phyloP scores from a whole-genome alignment of 2,329 filamentous ascomycete species.

The Ophiostoma populinum region DNA sequence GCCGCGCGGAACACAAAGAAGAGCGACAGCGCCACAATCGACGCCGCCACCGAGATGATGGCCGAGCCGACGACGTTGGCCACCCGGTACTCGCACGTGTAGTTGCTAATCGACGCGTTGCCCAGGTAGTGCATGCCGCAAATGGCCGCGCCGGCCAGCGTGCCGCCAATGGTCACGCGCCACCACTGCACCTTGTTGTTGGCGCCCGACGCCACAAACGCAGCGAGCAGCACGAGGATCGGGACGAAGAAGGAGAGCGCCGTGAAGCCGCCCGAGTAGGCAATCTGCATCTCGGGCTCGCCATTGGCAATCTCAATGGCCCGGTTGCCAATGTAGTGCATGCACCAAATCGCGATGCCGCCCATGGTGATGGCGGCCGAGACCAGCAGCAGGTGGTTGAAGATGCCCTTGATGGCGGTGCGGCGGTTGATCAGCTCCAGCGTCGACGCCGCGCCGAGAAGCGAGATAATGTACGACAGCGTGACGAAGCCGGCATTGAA shows the following conservation, averaged over 20 bases:
- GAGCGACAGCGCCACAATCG: constrained; percentile 48
- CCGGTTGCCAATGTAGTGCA: constrained; percentile 72
- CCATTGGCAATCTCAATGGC: constrained; percentile 56
- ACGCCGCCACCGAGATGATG: constrained; percentile 56
- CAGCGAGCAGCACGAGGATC: constrained; percentile 53
- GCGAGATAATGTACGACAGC: constrained; percentile 59
- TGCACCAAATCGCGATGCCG: constrained; percentile 57
- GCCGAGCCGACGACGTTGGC: constrained; percentile 49
- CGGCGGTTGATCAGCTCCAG: constrained; percentile 66
- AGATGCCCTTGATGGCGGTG: constrained; percentile 48
- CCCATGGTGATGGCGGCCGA: constrained; percentile 55
- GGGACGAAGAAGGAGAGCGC: constrained; percentile 66
- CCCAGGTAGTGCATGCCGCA: constrained; percentile 80
- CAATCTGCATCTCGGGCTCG: constrained; percentile 45
- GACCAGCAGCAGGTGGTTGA: constrained; percentile 50
- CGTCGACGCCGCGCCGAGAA: constrained; percentile 61
- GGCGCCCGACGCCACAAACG: constrained; percentile 55
- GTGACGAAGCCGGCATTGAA: constrained; percentile 47
- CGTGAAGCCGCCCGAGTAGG: constrained; percentile 56
- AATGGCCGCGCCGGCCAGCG: constrained; percentile 56
- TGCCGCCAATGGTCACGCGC: constrained; percentile 44
- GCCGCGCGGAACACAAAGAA: constrained; percentile 63
- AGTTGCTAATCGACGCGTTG: constrained; percentile 70
- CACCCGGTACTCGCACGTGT: constrained; percentile 42
- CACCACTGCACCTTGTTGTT: constrained; percentile 38